phyloP scores from a whole-genome alignment of 2,329 filamentous ascomycete species.

The Neoscytalidium dimidiatum region DNA sequence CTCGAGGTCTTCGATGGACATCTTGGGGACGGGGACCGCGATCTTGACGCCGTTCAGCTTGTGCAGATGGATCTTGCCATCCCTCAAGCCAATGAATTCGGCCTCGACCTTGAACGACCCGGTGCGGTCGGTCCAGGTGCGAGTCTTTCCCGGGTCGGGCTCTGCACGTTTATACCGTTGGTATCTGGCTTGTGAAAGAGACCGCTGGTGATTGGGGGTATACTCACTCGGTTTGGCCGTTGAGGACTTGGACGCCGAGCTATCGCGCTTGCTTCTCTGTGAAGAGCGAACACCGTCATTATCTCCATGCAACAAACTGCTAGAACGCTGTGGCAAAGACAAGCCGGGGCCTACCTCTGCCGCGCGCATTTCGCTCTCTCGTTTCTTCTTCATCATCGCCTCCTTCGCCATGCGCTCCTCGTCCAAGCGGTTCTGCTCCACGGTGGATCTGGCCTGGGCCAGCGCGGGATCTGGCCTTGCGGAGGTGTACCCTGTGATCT shows the following conservation, averaged over 20 bases:
- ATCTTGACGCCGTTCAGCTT: constrained; percentile 99
- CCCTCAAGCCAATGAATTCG: constrained; percentile 90
- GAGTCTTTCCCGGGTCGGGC: constrained; percentile 78
- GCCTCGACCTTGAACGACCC: constrained; percentile 97
- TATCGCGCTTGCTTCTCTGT: constrained; percentile 74
- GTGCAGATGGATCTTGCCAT: constrained; percentile 96
- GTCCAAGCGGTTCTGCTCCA: constrained; percentile 77
- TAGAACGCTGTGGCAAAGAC: constrained; percentile 74
- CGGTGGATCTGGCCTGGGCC: constrained; percentile 63
- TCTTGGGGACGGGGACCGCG: constrained; percentile 90
- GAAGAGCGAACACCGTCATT: constrained; percentile 67
- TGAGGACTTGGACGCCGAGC: constrained; percentile 57
- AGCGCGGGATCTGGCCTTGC: constrained; percentile 53
- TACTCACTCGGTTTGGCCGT: constrained; percentile 72
- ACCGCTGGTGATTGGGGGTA: constrained; percentile 17
- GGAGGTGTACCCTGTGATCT: constrained; percentile 71
- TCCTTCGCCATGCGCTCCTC: constrained; percentile 82
- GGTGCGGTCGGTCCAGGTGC: constrained; percentile 92
- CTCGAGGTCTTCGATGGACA: constrained; percentile 92
- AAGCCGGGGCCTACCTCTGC: constrained; percentile 76
- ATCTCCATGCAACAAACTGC: constrained; percentile 71
- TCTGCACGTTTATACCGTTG: constrained; percentile 51
- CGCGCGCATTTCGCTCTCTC: constrained; percentile 31
- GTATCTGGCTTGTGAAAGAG: constrained; percentile 19
- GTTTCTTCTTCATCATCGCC: constrained; percentile 58